Conservation (phyloP, 2,329 filamentous ascomycete genomes). For the Tolypocladium cylindrosporum region DNA sequence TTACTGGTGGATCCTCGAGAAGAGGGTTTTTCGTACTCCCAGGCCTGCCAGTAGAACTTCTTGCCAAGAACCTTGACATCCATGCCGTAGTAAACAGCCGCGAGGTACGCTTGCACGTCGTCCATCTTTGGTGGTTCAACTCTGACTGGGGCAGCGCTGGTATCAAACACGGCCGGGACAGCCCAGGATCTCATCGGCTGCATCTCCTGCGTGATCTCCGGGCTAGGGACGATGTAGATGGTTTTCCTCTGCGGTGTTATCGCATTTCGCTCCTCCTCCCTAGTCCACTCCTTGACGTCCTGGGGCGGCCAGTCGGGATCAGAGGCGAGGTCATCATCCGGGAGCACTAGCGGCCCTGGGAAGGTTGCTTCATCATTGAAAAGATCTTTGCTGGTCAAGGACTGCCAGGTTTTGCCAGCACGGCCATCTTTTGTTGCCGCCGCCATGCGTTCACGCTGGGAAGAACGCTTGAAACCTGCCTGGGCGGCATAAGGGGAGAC, state of each 20-base stretch:
- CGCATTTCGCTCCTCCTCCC: background rate
- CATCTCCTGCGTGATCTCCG: background rate
- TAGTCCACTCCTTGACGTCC: background rate
- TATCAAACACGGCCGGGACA: background rate
- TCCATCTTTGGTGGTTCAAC: background rate
- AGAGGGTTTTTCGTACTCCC: background rate
- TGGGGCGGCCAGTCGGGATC: background rate
- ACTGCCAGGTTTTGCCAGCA: background rate
- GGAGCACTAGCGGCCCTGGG: background rate
- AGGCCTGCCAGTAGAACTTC: background rate
- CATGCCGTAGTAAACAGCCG: background rate
- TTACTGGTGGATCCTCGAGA: background rate
- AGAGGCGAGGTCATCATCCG: background rate
- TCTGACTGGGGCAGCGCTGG: background rate
- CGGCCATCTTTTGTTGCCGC: background rate
- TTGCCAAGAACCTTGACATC: background rate
- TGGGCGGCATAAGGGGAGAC: background rate
- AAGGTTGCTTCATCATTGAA: background rate
- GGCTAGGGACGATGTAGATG: background rate
- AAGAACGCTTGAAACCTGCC: background rate
- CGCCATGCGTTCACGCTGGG: background rate
- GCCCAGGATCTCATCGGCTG: background rate
- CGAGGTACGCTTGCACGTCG: background rate
- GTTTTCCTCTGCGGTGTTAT: background rate
- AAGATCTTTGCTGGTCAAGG: background rate